Conservation (phyloP, 768 basidiomycete genomes). For the Boletus vinaceobasis region DNA sequence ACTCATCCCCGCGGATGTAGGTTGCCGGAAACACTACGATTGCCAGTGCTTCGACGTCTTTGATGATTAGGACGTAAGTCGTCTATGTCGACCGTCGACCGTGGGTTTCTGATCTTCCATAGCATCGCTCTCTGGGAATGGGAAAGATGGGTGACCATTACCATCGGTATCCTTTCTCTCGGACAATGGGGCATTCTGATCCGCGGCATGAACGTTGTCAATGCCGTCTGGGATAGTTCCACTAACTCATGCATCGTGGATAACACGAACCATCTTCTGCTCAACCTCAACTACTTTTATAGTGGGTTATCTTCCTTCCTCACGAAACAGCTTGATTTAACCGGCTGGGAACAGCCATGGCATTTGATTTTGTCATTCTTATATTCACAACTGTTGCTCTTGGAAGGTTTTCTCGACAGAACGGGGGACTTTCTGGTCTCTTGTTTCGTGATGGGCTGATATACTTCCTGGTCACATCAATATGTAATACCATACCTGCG, state of each 20-base stretch:
- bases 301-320: constrained; percentile 42
- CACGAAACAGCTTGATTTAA: not conserved
- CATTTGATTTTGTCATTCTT: constrained; percentile 61
- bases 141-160: constrained; percentile 43
- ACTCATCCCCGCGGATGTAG: constrained; percentile 8
- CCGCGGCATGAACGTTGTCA: constrained; percentile 64
- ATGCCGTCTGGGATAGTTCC: constrained; percentile 49
- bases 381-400: constrained; percentile 53
- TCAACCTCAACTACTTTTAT: constrained; percentile 67
- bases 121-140: constrained; percentile 74
- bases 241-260: constrained; percentile 46
- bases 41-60: constrained; percentile 42
- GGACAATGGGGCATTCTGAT: constrained; percentile 67
- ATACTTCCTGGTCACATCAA: constrained; percentile 63
- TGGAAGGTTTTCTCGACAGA: constrained; percentile 42
- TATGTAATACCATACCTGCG: constrained; percentile 65
- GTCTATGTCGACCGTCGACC: constrained; percentile 7
- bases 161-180: constrained; percentile 52
- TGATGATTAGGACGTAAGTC: constrained; percentile 65
- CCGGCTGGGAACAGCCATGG: constrained; percentile 50
- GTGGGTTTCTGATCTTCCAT: constrained; percentile 19
- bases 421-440: constrained; percentile 58
- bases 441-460: constrained; percentile 73
- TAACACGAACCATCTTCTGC: constrained; percentile 50
- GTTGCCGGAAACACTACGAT: constrained; percentile 28